Evolutionary conservation across 1,284 basidiomycete species (phyloP), one percentile per base, ranked within the genome.

Genomic region (Cryptococcus jaspeensis): DNA sequence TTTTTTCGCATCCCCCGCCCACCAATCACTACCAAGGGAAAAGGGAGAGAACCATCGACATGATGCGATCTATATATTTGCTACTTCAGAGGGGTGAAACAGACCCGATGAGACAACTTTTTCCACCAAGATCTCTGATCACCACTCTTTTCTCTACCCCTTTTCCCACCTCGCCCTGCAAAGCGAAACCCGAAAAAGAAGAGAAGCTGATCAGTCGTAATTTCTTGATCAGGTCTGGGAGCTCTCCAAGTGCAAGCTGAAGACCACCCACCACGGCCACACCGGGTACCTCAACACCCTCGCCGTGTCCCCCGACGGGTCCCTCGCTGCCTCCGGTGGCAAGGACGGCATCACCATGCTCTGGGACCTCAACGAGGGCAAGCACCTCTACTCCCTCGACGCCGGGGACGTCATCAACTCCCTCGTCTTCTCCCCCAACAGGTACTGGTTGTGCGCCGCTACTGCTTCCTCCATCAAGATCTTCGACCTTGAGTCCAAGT

Each of bases 271-370:
- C 85, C 93, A 89, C 79, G 96, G 96, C 70, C 96, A 99, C 85
- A 96, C 91, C 53, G 96, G 96, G 69, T 99, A 98, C 85, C 93
- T 99, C 81, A 98, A 96, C 85, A 95, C 95, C 69, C 82, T 99
- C 75, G 95, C 96, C 63, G 93, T 99, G 65, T 99, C 96, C 44
- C 96, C 96, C 63, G 96, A 99, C 77, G 96, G 96, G 66, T 99
- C 96, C 50, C 87, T 99, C 73, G 95, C 95, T 75, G 96, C 96
- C 53, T 99, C 96, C 48, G 96, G 96, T 76, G 96, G 96, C 74
- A 98, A 98, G 83, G 96, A 99, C 79, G 92, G 92, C 65, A 95
- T 99, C 81, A 97, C 94, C 78, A 99, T 99, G 96, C 90, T 99
- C 64, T 99, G 95, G 96, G 96, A 99, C 80, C 84, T 99, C 71